These are phyloP conservation scores for Sporothrix luriei DNA, from an alignment of 2,329 filamentous ascomycete genomes.

Conservation along the genomic window DNA sequence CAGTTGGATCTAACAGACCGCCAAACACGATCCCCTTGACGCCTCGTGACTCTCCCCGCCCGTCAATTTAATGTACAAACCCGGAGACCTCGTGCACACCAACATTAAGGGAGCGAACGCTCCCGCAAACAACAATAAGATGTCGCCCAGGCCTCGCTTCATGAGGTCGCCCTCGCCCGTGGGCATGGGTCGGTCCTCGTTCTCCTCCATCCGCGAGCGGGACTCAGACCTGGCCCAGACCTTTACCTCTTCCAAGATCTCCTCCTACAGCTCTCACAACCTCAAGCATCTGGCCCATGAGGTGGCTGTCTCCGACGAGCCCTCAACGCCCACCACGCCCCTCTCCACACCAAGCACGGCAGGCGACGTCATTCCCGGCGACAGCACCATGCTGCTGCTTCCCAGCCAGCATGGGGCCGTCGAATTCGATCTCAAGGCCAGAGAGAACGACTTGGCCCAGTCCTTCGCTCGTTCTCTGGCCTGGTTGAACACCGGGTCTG, in stretches of 20 bases:
- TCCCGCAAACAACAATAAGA: conserved; percentile 25
- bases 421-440: conserved; percentile 9
- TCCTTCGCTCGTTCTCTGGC: conserved; percentile 26
- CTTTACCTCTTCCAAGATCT: conserved; percentile 65
- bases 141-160: conserved; percentile 31
- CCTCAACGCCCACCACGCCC: conserved; percentile 35
- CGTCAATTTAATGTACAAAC: conserved; percentile 31
- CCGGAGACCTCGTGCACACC: conserved; percentile 22
- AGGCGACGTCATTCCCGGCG: conserved; percentile 4
- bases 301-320: conserved; percentile 55
- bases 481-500: conserved; percentile 23
- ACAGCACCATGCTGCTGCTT: conserved; percentile 17
- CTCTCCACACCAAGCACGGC: conserved; percentile 39
- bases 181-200: conserved; percentile 53
- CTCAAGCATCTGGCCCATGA: conserved; percentile 45
- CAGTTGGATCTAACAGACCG: conserved; percentile 4
- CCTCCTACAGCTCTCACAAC: conserved; percentile 51
- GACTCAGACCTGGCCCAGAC: conserved; percentile 62
- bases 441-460: conserved; percentile 20
- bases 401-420: conserved; percentile 9
- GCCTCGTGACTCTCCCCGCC: conserved; percentile 15
- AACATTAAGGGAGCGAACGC: conserved; percentile 31
- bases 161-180: conserved; percentile 33
- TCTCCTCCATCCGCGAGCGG: conserved; percentile 64
- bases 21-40: not conserved